Evolutionary conservation across 2,329 filamentous ascomycete species (phyloP).

Genomic region (Ophiosphaerella korrae): DNA sequence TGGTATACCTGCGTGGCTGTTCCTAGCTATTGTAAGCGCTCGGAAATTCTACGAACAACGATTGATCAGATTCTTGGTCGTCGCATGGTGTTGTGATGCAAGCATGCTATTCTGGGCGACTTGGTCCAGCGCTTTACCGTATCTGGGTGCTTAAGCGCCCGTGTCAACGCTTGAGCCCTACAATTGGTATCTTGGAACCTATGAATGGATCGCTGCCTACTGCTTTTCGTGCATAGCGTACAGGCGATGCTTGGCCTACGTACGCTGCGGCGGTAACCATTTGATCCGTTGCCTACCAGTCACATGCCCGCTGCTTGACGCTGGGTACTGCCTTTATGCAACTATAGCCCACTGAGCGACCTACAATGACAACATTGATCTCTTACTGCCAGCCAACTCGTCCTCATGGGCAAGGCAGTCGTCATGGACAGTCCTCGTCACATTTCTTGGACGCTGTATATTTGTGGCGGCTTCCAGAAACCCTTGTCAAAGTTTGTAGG

Average conservation of each 20-base stretch:
- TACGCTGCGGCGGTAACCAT: constrained; percentile 23
- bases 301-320: too few relatives aligned
- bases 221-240: constrained; percentile 26
- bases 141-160: constrained; percentile 36
- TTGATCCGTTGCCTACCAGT: constrained; percentile 12
- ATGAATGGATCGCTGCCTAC: constrained; percentile 25
- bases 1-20: constrained; percentile 32
- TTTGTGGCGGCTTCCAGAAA: too few relatives aligned
- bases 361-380: not conserved
- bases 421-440: too few relatives aligned
- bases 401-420: too few relatives aligned
- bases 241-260: constrained; percentile 43
- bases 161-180: constrained; percentile 19
- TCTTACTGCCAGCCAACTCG: too few relatives aligned
- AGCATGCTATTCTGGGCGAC: constrained; percentile 38
- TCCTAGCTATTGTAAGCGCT: constrained; percentile 42
- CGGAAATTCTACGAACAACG: constrained; percentile 22
- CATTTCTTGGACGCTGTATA: too few relatives aligned
- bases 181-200: constrained; percentile 18
- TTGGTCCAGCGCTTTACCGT: constrained; percentile 27
- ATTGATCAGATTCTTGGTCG: constrained; percentile 31
- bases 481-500: too few relatives aligned
- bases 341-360: not conserved
- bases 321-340: too few relatives aligned
- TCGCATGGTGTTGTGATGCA: constrained; percentile 36